These are phyloP conservation scores for Achaetomium macrosporum DNA, from an alignment of 2,329 filamentous ascomycete species.

Conservation along the genomic window DNA sequence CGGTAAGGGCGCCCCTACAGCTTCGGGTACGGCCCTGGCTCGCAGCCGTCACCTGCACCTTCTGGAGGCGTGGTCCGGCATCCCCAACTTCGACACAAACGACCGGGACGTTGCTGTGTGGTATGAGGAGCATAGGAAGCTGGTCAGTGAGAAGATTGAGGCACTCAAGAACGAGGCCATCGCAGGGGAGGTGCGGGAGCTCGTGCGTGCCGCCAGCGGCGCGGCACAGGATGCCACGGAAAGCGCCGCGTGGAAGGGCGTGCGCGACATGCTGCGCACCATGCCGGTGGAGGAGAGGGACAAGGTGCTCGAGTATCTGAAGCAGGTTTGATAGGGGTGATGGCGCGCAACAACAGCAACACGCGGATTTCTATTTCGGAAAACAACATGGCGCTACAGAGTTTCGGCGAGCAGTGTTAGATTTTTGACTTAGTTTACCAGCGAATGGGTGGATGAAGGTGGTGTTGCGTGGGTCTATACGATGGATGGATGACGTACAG, in stretches of 20 bases:
- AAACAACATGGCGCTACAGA: neutral
- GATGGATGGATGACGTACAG: neutral
- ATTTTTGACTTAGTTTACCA: too few species aligned
- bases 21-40: slow-evolving; percentile 34
- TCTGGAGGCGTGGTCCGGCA: slow-evolving; percentile 75
- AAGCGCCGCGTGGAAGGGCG: slow-evolving; percentile 72
- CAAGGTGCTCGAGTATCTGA: slow-evolving; percentile 60
- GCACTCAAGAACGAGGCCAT: slow-evolving; percentile 65
- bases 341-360: neutral
- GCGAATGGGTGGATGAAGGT: too few species aligned
- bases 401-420: too few species aligned
- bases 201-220: slow-evolving; percentile 64
- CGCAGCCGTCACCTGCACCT: slow-evolving; percentile 66
- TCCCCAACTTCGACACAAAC: slow-evolving; percentile 69
- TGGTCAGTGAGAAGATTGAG: slow-evolving; percentile 78
- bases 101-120: slow-evolving; percentile 83
- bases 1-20: slow-evolving; percentile 32
- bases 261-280: slow-evolving; percentile 78
- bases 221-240: slow-evolving; percentile 53
- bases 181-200: slow-evolving; percentile 61
- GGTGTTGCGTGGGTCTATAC: too few species aligned
- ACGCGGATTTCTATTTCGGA: too few species aligned
- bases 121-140: slow-evolving; percentile 93
- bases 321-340: slow-evolving; percentile 15
- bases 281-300: slow-evolving; percentile 87